Evolutionary conservation across 1,284 basidiomycete genomes (phyloP), one percentile per base, ranked within the genome.

Genomic region (Paramarasmius palmivorus): DNA sequence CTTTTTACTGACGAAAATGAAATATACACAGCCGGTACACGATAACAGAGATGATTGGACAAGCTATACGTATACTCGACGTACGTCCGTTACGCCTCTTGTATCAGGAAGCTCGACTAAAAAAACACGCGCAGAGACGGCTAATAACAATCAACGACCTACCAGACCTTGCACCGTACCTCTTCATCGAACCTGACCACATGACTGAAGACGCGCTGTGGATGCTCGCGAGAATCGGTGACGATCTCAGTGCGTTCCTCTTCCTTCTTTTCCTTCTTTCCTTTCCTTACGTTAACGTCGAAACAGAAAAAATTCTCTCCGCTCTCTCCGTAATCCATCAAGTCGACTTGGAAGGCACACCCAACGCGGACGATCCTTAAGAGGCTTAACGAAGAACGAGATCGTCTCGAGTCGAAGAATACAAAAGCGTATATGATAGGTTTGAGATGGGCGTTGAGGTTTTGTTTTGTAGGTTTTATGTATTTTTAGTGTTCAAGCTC

Each of bases 401-500:
- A 73, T 45, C 66, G 64, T 29, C 63, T 77, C 0, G 68, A 66
- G 2, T 56, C 83, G 38, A 75, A 77, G 50, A 73, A 72, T 39
- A 88, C 3, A 8, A 50, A 82, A 52, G 61, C 74, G 14, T 81
- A 90, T 56, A 86, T 93, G 83, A 86, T 80, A 1, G 79, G 83
- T 0, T 67, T 95, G 40, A 72, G 94, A 47, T 83, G 91, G 62
- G 89, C 88, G 2, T 68, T 95, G 57, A 90, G 81, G 93, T 90
- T 50, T 25, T 77, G 66, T 25, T n/a, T 47, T n/a, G n/a, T n/a
- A n/a, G n/a, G n/a, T n/a, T n/a, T n/a, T n/a, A n/a, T n/a, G n/a
- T n/a, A n/a, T n/a, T n/a, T n/a, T n/a, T n/a, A n/a, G n/a, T n/a
- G n/a, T n/a, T n/a, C n/a, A n/a, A n/a, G n/a, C n/a, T n/a, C n/a